These are phyloP conservation scores for Thermothelomyces thermophilus DNA, from an alignment of 2,329 filamentous ascomycete genomes.

Conservation along the genomic window DNA sequence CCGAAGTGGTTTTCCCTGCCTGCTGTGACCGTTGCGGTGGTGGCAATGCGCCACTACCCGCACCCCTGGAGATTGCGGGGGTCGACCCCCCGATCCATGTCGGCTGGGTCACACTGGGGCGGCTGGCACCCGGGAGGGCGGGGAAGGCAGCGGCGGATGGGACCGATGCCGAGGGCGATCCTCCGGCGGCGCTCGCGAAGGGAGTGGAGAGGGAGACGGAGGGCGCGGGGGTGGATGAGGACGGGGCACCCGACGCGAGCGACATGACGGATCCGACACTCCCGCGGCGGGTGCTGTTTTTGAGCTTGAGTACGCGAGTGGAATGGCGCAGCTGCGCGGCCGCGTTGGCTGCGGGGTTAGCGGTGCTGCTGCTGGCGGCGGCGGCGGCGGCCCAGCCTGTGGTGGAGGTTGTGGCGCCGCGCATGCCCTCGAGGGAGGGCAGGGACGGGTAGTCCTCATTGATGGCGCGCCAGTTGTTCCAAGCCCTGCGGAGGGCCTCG, in stretches of 20 bases:
- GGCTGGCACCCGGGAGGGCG: conserved; percentile 32
- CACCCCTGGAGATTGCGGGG: not conserved
- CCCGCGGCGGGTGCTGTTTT: conserved; percentile 48
- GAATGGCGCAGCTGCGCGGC: conserved; percentile 42
- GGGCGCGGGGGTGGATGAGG: not conserved
- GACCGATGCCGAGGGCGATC: not conserved
- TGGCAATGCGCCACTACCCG: too few species aligned
- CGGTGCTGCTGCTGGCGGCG: conserved; percentile 50
- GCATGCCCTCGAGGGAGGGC: conserved; percentile 65
- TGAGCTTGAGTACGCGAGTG: conserved; percentile 51
- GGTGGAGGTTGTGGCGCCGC: conserved; percentile 51
- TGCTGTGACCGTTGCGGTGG: too few species aligned
- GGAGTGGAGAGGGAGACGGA: not conserved
- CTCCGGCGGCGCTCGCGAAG: not conserved
- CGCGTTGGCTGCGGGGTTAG: conserved; percentile 35
- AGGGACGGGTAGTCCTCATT: conserved; percentile 93
- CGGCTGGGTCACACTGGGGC: conserved; percentile 3
- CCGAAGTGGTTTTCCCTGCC: too few species aligned
- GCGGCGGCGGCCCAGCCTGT: conserved; percentile 57
- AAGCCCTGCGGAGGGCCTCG: conserved; percentile 68
- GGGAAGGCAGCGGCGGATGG: conserved; percentile 37
- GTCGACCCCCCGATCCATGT: conserved; percentile 20
- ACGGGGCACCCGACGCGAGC: conserved; percentile 5
- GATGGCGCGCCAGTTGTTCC: conserved; percentile 93
- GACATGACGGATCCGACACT: conserved; percentile 25